Base-by-base conservation (phyloP, 768 basidiomycete species). In the Lanmaoa pseudosensibilis region DNA sequence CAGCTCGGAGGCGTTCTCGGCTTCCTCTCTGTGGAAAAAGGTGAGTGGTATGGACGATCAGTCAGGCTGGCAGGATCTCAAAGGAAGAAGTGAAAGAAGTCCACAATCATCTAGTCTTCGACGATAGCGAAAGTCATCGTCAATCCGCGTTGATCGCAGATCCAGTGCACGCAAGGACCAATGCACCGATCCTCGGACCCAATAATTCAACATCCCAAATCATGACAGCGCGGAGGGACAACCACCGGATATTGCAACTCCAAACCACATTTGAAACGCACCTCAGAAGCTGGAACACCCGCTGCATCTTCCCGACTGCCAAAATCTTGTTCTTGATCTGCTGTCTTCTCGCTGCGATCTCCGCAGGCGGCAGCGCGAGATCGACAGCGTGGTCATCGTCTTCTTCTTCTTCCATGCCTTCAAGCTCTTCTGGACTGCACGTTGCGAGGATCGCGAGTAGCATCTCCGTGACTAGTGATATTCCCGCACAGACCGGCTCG, bases 311-410 rank as follows among this genome's bases (percentile, higher is more conserved):
- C 27, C 94, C 95, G 55, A 98, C 92, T 0, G 91, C 92, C 61
- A 94, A 74, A 62, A 97, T 96, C 81, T 97, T 97, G 73, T 86
- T 92, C 80, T 90, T 94, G 76, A 98, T 95, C 63, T 84, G 80
- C 63, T 91, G 83, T 61, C 84, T 75, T 53, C 91, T 78, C 63
- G 77, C 76, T n/a, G 74, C 70, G 16, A 76, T 49, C 34, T 85
- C 83, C 18, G 70, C 69, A 12, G 78, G 73, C 5, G 77, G 70
- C 44, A 73, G 39, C 12, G 62, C 59, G 21, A 74, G 53, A 48
- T 72, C 72, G 5, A 67, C 66, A 30, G 66, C 25, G 2, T 67
- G 57, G 3, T 67, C 51, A 5, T 67, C 69, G 1, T 70, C 69
- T 2, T 69, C 76, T 2, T 77, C 81, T 46, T 69, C 77, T 1